A percentile compares a stretch with the other conserved stretches of the same genome.
phyloP scores from a whole-genome alignment of 257 asterid genomes.

The Lycium ferocissimum region DNA sequence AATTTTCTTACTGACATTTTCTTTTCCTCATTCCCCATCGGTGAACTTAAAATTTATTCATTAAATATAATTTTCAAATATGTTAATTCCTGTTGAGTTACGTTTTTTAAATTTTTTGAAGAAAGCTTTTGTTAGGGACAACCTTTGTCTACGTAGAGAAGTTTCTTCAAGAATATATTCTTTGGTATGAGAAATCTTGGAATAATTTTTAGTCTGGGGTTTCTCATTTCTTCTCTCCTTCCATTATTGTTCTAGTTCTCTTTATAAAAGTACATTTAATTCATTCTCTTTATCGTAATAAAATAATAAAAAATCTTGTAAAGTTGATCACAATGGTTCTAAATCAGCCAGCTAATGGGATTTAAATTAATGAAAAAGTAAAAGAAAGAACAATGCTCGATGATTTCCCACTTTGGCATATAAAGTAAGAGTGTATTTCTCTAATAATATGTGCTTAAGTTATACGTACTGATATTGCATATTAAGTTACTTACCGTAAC shows the following conservation, averaged over 20 bases:
- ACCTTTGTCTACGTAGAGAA: background rate
- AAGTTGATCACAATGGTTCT: background rate
- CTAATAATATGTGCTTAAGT: too few species aligned
- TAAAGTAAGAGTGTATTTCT: too few species aligned
- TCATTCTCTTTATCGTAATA: background rate
- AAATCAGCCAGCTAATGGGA: background rate
- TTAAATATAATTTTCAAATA: background rate
- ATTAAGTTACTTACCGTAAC: too few species aligned
- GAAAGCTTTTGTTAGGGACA: background rate
- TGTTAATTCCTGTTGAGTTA: background rate
- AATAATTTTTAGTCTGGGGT: background rate
- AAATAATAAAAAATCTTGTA: background rate
- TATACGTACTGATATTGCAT: too few species aligned
- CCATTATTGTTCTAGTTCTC: background rate
- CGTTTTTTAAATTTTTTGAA: background rate
- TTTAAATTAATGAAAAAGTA: background rate
- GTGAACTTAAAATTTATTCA: background rate
- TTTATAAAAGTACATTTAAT: background rate
- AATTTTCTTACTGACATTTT: too few species aligned
- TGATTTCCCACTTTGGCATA: constrained; percentile 3
- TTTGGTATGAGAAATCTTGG: background rate
- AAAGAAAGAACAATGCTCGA: background rate
- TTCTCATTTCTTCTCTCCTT: background rate
- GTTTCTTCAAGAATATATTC: constrained; percentile 23
- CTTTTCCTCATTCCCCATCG: too few species aligned